Percentiles rank a stretch among this genome's conserved stretches.
These are phyloP conservation scores for Suaeda aralocaspica DNA, from an alignment of 148 eudicot species.

Conservation along the genomic window DNA sequence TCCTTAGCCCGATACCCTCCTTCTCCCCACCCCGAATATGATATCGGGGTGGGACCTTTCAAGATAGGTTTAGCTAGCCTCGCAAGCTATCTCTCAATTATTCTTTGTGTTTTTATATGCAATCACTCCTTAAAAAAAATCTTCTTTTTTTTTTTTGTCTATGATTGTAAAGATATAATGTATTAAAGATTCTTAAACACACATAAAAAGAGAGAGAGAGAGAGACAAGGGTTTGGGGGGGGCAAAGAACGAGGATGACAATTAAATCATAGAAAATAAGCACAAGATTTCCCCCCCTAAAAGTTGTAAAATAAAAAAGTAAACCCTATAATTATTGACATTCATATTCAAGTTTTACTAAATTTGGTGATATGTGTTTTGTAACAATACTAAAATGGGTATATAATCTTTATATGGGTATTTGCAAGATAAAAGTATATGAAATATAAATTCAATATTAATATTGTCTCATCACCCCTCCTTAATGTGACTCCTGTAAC, in stretches of 20 bases:
- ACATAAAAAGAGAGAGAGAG: not conserved
- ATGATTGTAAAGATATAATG: not conserved
- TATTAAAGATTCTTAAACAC: not conserved
- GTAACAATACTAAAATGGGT: not conserved
- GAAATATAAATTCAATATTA: no score
- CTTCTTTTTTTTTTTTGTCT: not conserved
- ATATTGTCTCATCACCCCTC: no score
- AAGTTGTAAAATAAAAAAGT: not conserved
- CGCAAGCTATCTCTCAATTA: no score
- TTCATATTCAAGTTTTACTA: not conserved
- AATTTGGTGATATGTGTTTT: not conserved
- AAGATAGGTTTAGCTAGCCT: no score
- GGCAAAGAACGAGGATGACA: no score
- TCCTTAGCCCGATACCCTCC: not conserved
- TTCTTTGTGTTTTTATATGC: not conserved
- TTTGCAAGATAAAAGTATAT: no score
- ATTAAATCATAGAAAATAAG: no score
- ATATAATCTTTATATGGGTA: not conserved
- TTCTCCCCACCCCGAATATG: conserved; percentile 2
- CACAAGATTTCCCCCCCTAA: no score
- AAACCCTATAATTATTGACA: not conserved
- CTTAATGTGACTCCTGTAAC: no score
- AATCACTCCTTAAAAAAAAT: not conserved
- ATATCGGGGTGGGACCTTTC: not conserved
- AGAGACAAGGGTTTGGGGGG: no score